Base-by-base conservation (phyloP, 2,329 filamentous ascomycete genomes). In the Sporothrix phasma region DNA sequence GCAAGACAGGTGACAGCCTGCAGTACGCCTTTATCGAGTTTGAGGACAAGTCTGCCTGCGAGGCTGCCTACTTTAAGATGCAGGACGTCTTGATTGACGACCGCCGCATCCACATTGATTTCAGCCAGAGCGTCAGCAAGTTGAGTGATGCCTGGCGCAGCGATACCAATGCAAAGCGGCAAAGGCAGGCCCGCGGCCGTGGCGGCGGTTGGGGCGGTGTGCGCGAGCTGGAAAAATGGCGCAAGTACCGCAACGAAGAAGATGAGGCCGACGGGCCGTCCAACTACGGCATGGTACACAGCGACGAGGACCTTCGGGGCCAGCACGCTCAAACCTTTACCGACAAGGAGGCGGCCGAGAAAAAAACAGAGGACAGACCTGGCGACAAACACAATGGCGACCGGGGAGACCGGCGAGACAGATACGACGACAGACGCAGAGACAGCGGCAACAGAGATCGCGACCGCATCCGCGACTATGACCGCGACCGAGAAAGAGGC, bases 1-100 rank as follows among this genome's bases (percentile, higher is more conserved):
- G 89, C 73, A 91, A 91, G 71, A 97, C 93, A 0, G 92, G 92
- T 3, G 94, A 99, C 76, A 96, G 91, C 72, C 77, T 99, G 58
- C 94, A 99, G 74, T 99, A 99, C 73, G 92, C 94, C 1, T 99
- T 99, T 70, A 95, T 99, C 71, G 94, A 99, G 74, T 99, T 93
- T 71, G 90, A 93, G 65, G 89, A 95, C 63, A 94, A 97, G 76
- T 85, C 88, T 69, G 89, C 93, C 62, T 97, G 94, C 74, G 94
- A 99, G 76, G 86, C 90, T 61, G 94, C 94, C 2, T 99, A 97
- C 72, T 94, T 95, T 79, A 99, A 99, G 77, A 99, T 99, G 94
- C 92, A 99, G 74, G 91, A 88, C 2, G 93, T 97, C 1, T 78
- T 99, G 63, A 97, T 99, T 68, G 94, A 99, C 71, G 94, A 99